Percentiles rank a stretch among this genome's conserved stretches.
Evolutionary conservation across 2,329 filamentous ascomycete species (phyloP).

Genomic region (Beauveria asiatica): DNA sequence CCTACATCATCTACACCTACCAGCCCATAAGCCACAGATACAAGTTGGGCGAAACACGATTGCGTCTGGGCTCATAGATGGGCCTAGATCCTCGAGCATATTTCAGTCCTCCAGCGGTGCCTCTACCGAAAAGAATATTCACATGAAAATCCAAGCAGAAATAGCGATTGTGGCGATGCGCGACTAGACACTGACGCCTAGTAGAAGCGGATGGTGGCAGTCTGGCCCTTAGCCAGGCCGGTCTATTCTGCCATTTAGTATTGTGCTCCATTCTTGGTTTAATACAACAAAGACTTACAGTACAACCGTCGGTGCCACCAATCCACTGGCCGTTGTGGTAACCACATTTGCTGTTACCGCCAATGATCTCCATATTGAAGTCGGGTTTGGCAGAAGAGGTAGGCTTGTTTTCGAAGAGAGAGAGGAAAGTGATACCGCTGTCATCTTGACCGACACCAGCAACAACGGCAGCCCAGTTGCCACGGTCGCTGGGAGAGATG

Average conservation of each 20-base stretch:
- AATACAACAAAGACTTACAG: constrained; percentile 50
- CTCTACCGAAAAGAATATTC: constrained; percentile 8
- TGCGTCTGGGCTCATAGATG: background rate
- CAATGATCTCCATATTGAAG: constrained; percentile 70
- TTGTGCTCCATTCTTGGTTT: background rate
- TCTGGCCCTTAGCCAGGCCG: constrained; percentile 31
- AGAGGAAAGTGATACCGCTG: constrained; percentile 63
- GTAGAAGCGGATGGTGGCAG: constrained; percentile 37
- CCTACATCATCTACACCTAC: background rate
- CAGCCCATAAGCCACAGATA: background rate
- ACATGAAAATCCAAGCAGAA: constrained; percentile 19
- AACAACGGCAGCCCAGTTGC: constrained; percentile 86
- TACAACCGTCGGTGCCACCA: constrained; percentile 60
- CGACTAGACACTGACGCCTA: too few species aligned
- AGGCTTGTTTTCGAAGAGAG: constrained; percentile 76
- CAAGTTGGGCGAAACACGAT: background rate
- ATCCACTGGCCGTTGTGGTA: constrained; percentile 56
- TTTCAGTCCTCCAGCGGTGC: background rate
- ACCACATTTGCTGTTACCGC: constrained; percentile 55
- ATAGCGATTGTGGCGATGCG: constrained; percentile 15
- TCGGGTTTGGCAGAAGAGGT: constrained; percentile 62
- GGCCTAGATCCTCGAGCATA: background rate
- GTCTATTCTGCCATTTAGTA: constrained; percentile 29
- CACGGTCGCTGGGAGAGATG: constrained; percentile 42
- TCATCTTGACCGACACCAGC: constrained; percentile 67